phyloP scores from a whole-genome alignment of 176 grass and related monocot species.

The Oryza officinalis region DNA sequence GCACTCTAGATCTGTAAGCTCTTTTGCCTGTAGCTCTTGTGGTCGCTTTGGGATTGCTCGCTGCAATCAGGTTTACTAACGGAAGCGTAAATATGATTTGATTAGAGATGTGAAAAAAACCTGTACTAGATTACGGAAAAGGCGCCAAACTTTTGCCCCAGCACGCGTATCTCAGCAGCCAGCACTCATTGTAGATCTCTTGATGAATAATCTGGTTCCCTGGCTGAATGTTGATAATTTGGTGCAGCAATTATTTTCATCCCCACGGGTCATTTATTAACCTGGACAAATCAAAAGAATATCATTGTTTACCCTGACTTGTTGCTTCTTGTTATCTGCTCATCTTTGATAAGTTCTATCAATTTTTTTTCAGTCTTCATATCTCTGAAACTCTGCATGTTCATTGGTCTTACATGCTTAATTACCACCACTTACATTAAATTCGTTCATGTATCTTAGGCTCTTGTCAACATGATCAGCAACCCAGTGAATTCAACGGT shows the following conservation, averaged over 20 bases:
- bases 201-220: neutral
- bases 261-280: neutral
- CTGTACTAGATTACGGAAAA: neutral
- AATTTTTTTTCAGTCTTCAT: constrained; percentile 29
- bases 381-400: neutral
- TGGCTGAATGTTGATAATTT: neutral
- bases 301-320: constrained; percentile 14
- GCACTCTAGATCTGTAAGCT: neutral
- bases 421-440: constrained; percentile 17
- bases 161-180: neutral
- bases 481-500: constrained; percentile 97
- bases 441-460: constrained; percentile 60
- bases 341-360: neutral
- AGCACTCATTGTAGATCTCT: neutral
- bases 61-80: neutral
- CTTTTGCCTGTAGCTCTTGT: neutral
- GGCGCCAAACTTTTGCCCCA: neutral
- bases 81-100: neutral
- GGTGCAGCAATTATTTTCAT: neutral
- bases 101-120: neutral
- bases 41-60: neutral
- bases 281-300: neutral
- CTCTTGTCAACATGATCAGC: constrained; percentile 94
- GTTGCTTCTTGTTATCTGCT: neutral
- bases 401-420: neutral